Conservation (phyloP, 805 yeast species). For the Candida nanaspora region DNA sequence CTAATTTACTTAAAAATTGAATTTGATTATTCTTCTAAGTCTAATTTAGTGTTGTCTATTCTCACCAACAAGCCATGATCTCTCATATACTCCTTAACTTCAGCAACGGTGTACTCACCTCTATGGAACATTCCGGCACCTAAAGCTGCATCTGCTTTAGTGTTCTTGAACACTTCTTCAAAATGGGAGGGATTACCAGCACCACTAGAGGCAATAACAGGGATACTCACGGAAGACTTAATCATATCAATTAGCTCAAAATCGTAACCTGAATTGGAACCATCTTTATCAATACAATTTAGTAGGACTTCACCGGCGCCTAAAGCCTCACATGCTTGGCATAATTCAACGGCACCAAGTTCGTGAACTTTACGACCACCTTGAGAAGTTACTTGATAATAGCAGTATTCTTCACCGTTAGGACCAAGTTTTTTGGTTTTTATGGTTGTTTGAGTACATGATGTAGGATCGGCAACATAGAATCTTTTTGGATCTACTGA, state of each 20-base stretch:
- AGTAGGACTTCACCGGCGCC: slow-evolving; percentile 96
- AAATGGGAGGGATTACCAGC: slow-evolving; percentile 94
- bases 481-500: slow-evolving; percentile 96
- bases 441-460: slow-evolving; percentile 56
- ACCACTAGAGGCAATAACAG: slow-evolving; percentile 96
- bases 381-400: slow-evolving; percentile 93
- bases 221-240: slow-evolving; percentile 70
- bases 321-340: slow-evolving; percentile 78
- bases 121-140: slow-evolving; percentile 99
- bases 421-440: slow-evolving; percentile 69
- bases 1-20: too few relatives aligned
- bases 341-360: slow-evolving; percentile 85
- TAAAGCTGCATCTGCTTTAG: slow-evolving; percentile 90
- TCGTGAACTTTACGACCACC: slow-evolving; percentile 92
- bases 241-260: slow-evolving; percentile 76
- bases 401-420: slow-evolving; percentile 81
- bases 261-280: slow-evolving; percentile 91
- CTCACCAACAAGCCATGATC: slow-evolving; percentile 66
- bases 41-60: slow-evolving; percentile 33
- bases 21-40: neutral
- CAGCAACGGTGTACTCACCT: slow-evolving; percentile 80
- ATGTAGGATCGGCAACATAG: slow-evolving; percentile 57
- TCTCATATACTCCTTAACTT: slow-evolving; percentile 67
- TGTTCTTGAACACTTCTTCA: slow-evolving; percentile 73
- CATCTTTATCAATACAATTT: slow-evolving; percentile 96